Conservation (phyloP, 176 grass and related monocot species). For the Aegilops umbellulata region DNA sequence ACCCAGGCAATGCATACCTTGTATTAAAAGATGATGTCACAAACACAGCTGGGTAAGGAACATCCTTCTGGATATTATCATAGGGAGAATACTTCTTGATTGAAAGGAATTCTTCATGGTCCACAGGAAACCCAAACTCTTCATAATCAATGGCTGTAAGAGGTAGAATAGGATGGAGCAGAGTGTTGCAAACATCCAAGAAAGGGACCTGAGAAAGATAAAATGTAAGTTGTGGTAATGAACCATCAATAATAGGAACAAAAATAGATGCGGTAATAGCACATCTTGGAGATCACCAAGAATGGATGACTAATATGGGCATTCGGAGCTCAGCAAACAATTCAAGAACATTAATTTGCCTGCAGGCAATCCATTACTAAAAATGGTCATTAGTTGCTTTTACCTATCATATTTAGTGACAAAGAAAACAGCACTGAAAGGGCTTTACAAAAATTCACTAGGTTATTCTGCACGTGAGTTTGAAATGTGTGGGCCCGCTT, state of each 20-base stretch:
- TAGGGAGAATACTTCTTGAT: constrained; percentile 96
- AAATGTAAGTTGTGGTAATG: constrained; percentile 14
- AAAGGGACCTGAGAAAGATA: constrained; percentile 73
- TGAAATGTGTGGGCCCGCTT: background rate
- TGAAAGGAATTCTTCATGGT: constrained; percentile 80
- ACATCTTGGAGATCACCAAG: background rate
- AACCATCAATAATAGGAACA: background rate
- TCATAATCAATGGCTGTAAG: constrained; percentile 91
- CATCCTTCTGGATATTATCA: constrained; percentile 88
- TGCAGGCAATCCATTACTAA: background rate
- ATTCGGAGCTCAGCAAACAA: background rate
- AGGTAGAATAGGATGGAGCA: constrained; percentile 84
- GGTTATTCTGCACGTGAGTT: background rate
- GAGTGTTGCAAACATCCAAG: constrained; percentile 94
- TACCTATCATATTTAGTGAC: background rate
- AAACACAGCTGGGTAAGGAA: constrained; percentile 86
- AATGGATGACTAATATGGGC: background rate
- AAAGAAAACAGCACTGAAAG: background rate
- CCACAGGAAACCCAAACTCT: constrained; percentile 90
- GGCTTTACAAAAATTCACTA: background rate
- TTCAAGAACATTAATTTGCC: background rate
- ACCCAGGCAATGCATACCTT: constrained; percentile 39
- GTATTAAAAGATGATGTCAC: constrained; percentile 92
- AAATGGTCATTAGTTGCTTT: background rate
- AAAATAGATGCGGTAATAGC: constrained; percentile 7